Evolutionary conservation across 805 yeast species (phyloP).

Genomic region (Groenewaldozyma salmanticensis): DNA sequence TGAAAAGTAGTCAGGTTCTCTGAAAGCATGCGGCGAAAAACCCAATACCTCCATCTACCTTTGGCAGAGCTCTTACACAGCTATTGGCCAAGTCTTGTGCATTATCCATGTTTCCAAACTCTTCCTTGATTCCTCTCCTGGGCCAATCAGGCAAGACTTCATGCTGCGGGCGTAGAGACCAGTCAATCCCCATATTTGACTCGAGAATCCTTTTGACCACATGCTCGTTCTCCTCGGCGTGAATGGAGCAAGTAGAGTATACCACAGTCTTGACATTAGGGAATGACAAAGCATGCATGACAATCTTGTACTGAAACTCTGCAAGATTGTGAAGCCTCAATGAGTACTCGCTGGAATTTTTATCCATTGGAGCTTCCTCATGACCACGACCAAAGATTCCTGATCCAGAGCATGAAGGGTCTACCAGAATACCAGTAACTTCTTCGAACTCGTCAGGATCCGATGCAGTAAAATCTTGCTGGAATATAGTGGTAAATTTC

Average conservation of each 20-base stretch:
- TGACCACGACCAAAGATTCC: slow-evolving; percentile 89
- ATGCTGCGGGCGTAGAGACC: slow-evolving; percentile 55
- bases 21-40: slow-evolving; percentile 93
- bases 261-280: slow-evolving; percentile 72
- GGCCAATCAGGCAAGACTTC: slow-evolving; percentile 79
- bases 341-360: slow-evolving; percentile 12
- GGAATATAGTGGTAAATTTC: slow-evolving; percentile 33
- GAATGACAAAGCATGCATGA: slow-evolving; percentile 76
- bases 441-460: slow-evolving; percentile 49
- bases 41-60: slow-evolving; percentile 96
- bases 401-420: slow-evolving; percentile 96
- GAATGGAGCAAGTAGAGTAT: slow-evolving; percentile 92
- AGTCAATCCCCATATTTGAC: slow-evolving; percentile 55
- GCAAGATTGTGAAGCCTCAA: slow-evolving; percentile 60
- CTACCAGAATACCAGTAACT: slow-evolving; percentile 78
- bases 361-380: slow-evolving; percentile 1
- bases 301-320: slow-evolving; percentile 78
- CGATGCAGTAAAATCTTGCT: slow-evolving; percentile 53
- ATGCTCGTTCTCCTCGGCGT: slow-evolving; percentile 86
- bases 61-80: slow-evolving; percentile 78
- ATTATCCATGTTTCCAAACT: slow-evolving; percentile 34
- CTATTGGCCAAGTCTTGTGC: slow-evolving; percentile 64
- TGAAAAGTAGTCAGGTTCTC: too few relatives aligned
- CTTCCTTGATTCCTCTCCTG: slow-evolving; percentile 68
- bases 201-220: slow-evolving; percentile 73